Percentiles rank a stretch among this genome's conserved stretches.
phyloP scores from a whole-genome alignment of 805 yeast species.

The Komagataella pseudopastoris region DNA sequence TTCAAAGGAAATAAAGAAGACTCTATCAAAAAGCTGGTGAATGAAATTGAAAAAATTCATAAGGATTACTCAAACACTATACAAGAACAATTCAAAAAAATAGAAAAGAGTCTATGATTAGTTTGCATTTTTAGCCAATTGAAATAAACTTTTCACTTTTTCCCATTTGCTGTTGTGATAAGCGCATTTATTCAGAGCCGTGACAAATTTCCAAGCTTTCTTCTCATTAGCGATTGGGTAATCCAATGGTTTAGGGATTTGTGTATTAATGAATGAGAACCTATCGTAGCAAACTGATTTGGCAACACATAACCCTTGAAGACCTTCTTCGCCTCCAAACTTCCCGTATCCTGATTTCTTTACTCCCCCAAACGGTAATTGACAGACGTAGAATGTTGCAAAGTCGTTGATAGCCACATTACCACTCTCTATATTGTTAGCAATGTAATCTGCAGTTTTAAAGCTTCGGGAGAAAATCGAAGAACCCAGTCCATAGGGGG shows the following conservation, averaged over 20 bases:
- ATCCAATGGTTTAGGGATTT: constrained; percentile 80
- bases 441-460: constrained; percentile 44
- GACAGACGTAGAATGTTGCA: constrained; percentile 92
- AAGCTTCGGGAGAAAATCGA: constrained; percentile 71
- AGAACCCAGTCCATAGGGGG: constrained; percentile 84
- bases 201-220: constrained; percentile 83
- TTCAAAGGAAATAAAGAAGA: constrained; percentile 21
- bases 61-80: constrained; percentile 51
- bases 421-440: constrained; percentile 60
- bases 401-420: constrained; percentile 96
- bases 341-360: constrained; percentile 94
- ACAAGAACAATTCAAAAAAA: constrained; percentile 37
- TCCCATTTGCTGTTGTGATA: constrained; percentile 70
- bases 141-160: constrained; percentile 38
- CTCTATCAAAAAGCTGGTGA: constrained; percentile 23
- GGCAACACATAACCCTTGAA: constrained; percentile 76
- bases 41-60: constrained; percentile 56
- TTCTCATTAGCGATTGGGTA: constrained; percentile 77
- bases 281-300: constrained; percentile 83
- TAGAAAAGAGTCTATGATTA: constrained; percentile 24
- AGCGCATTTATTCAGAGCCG: constrained; percentile 70
- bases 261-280: constrained; percentile 62
- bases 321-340: constrained; percentile 96
- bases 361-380: constrained; percentile 93
- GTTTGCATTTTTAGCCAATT: constrained; percentile 33